Base-by-base conservation (phyloP, 2,329 filamentous ascomycete species). In the Rasamsonia emersonii region DNA sequence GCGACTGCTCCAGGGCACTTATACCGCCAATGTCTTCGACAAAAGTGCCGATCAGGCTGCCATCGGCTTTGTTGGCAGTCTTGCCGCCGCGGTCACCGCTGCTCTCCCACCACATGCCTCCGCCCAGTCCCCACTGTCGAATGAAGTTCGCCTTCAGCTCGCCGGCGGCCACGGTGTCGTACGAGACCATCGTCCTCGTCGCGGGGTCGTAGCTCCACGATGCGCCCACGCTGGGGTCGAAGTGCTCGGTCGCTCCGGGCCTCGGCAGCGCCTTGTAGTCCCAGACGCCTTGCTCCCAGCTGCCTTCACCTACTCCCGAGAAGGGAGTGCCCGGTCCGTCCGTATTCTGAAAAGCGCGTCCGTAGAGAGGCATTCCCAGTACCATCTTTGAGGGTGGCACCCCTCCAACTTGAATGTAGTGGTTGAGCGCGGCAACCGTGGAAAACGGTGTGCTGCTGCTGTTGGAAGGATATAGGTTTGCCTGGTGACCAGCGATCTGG, bases 21-120 rank as follows among this genome's bases (percentile, higher is more conserved):
- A 44, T 35, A 4, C 53, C 56, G n/a, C 54, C 51, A 25, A 58
- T 43, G 5, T 49, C 47, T 14, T 61, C 56, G 8, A 61, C 50
- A 39, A 63, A 63, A 6, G 71, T 77, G 3, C 61, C 67, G 31
- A 88, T 86, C 51, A 95, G 53, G 44, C 82, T 89, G 0, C 69
- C 64, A 17, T 59, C 51, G 5, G 44, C 43, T 28, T 52, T 48
- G 28, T 50, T 47, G 4, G 51, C 58, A 14, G 37, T 36, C 24
- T 58, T 62, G 0, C 76, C 78, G 5, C 66, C 59, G 50, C 77
- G 79, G 54, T 95, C 89, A 3, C 76, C 80, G 47, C 81, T 89
- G 47, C 77, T 83, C 65, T 95, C 88, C 84, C 84, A 91, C 86
- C 86, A 95, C 88, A 95, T 95, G 13, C 73, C 84, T n/a, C 88